Evolutionary conservation across 192 early-diverging fungal genomes (phyloP).

Genomic region (Lunasporangiospora selenospora): DNA sequence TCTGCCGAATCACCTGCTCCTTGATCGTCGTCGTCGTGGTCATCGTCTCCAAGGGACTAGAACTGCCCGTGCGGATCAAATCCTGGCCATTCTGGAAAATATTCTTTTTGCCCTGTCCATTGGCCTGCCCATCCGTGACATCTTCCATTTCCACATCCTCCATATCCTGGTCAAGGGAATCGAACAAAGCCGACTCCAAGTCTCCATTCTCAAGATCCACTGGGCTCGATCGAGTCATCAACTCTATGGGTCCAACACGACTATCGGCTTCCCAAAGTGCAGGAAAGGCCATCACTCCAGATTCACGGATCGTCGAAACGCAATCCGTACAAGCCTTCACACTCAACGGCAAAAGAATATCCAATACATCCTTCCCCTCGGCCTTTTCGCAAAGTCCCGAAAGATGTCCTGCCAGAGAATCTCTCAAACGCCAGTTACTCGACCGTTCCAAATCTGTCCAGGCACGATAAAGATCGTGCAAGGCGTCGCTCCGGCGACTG

Average conservation of each 20-base stretch:
- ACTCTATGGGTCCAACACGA: conserved; percentile 5
- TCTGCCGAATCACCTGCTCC: conserved; percentile 30
- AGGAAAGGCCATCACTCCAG: conserved; percentile 48
- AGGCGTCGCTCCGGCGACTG: conserved; percentile 64
- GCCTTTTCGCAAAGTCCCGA: conserved; percentile 67
- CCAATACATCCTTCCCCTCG: conserved; percentile 63
- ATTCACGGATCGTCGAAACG: conserved; percentile 61
- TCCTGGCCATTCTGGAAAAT: too few species aligned
- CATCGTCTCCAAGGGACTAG: conserved; percentile 21
- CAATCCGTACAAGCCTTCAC: conserved; percentile 61
- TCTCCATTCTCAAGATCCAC: neutral
- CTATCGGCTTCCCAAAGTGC: conserved; percentile 25
- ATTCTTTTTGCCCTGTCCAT: too few species aligned
- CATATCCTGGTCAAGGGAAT: conserved; percentile 24
- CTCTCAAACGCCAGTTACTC: conserved; percentile 75
- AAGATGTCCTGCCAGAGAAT: conserved; percentile 73
- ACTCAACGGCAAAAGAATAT: conserved; percentile 70
- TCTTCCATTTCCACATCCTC: conserved; percentile 47
- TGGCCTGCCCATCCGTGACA: conserved; percentile 8
- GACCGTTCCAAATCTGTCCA: conserved; percentile 68
- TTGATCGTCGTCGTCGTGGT: conserved; percentile 19
- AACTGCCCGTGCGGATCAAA: too few species aligned
- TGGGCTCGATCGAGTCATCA: neutral
- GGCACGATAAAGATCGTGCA: conserved; percentile 69
- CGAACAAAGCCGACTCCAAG: conserved; percentile 21